Base-by-base conservation (phyloP, 2,329 filamentous ascomycete species). In the Microdochium paspali region DNA sequence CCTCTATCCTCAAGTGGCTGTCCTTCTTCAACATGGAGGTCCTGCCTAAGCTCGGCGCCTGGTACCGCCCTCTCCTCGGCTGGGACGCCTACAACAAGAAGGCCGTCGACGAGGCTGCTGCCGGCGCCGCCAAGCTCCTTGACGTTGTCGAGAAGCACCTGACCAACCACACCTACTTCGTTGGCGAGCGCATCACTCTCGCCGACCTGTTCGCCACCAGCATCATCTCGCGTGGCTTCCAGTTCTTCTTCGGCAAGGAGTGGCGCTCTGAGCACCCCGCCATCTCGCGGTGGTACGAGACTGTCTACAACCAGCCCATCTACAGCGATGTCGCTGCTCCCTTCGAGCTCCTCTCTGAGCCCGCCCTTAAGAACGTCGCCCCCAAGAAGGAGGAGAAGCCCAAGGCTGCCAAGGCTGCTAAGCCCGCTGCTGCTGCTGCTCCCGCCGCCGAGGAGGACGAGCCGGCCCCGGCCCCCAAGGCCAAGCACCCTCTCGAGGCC, bases 1-100 rank as follows among this genome's bases (percentile, higher is more conserved):
- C 93, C 61, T 90, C 90, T 59, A 98, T 98, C 71, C 79, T 98
- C 67, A 88, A 87, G 73, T 98, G 93, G 93, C 84, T 96, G 85
- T 97, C 91, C 57, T 97, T 84, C 74, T 87, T 85, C 81, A 98
- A 97, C 83, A 68, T 73, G 51, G 91, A 98, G 77, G 68, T 96
- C 62, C 77, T 95, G 58, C 68, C 80, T 55, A 68, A 72, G 56
- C 72, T 97, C 57, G 84, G 77, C 71, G 76, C 69, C 66, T 96
- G 89, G 88, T 93, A 87, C 82, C 79, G 79, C 58, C 93, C 93
- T 58, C 83, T 97, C 58, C 68, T 89, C 59, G 93, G 93, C 66
- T 73, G 76, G 61, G 80, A 81, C 61, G 74, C 83, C 58, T 98
- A 97, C 83, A 97, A 96, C 85, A 98, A 97, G 88, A 96, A 95